Base-by-base conservation (phyloP, 2,329 filamentous ascomycete species). In the Blumeria graminis region DNA sequence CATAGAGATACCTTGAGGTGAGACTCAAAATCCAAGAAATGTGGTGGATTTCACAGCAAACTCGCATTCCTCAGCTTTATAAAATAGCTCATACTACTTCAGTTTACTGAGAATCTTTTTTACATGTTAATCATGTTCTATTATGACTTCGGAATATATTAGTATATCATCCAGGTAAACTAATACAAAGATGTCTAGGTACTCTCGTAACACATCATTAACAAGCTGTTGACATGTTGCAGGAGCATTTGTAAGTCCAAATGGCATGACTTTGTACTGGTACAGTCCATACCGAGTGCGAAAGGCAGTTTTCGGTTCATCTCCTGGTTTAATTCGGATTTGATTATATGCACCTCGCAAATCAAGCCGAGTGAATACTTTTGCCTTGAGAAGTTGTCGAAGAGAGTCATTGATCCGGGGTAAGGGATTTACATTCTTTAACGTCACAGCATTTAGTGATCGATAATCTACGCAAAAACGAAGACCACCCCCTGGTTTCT, bases 101-200 rank as follows among this genome's bases (percentile, higher is more conserved):
- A n/a, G n/a, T n/a, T n/a, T n/a, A n/a, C n/a, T n/a, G n/a, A 56
- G 28, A 16, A 48, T 32, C 18, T 34, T 22, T 35, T 28, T 10
- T 7, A 56, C 32, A 56, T 56, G 43, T 6, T 36, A 5, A 5
- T 46, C 43, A 35, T 56, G 39, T 36, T 48, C 34, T 35, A n/a
- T n/a, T 6, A 16, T 6, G 5, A 3, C 28, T 10, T 50, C 33
- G 9, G 55, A 38, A n/a, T 48, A 50, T 3, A 56, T 56, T 16
- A 56, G 13, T 10, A 50, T 50, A 46, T 56, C 55, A 28, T 56
- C 41, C 16, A 38, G 18, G 28, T 50, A 56, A 5, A 50, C 55
- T 4, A 56, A 10, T 16, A 56, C 41, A 50, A 50, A 56, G 35
- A 56, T 56, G 28, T 56, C 41, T 7, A 56, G 32, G 38, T 14